Evolutionary conservation across 2,329 filamentous ascomycete species (phyloP), one percentile per base, ranked within the genome.

Genomic region (Plenodomus tracheiphilus): DNA sequence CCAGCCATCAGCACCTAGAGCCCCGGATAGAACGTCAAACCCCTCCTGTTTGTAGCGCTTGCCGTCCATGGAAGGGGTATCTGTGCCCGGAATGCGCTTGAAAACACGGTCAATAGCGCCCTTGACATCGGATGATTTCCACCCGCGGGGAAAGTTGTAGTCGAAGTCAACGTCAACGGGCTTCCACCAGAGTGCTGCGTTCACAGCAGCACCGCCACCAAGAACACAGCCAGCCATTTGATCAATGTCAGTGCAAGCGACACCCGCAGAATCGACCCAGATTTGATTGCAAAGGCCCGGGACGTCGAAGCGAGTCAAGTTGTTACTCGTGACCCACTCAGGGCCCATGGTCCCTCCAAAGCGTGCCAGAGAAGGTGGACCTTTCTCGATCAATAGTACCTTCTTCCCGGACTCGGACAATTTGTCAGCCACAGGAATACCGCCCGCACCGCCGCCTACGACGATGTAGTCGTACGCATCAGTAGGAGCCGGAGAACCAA

Each of bases 161-260:
- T 91, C 85, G 76, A 87, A 91, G 65, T 91, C 88, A 7, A 74
- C 67, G 4, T 81, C 77, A 51, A 85, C 81, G 0, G 87, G 79
- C 67, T 82, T 84, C 79, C 84, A 87, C 81, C 84, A 88, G 28
- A 89, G 76, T 38, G 84, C 85, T 42, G 86, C 82, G 57, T 89
- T 89, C 62, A 88, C 77, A 21, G 84, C 81, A 13, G 83, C 81
- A 7, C 84, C 83, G 46, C 86, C 87, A 41, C 87, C 87, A 2
- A 89, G 78, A 37, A 89, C 77, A 53, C 87, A 89, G 13, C 85
- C 87, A 11, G 85, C 84, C 84, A 88, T 88, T 61, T 86, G 83
- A 53, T 86, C 85, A n/a, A 82, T 84, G 66, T 89, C 86, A 1
- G 79, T 79, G 70, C 87, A 89, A 30, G 83, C 81, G 58, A 88